Percentiles rank a stretch among this genome's conserved stretches.
Conservation (phyloP, 1,284 basidiomycete species). For the Apiotrichum laibachii region DNA sequence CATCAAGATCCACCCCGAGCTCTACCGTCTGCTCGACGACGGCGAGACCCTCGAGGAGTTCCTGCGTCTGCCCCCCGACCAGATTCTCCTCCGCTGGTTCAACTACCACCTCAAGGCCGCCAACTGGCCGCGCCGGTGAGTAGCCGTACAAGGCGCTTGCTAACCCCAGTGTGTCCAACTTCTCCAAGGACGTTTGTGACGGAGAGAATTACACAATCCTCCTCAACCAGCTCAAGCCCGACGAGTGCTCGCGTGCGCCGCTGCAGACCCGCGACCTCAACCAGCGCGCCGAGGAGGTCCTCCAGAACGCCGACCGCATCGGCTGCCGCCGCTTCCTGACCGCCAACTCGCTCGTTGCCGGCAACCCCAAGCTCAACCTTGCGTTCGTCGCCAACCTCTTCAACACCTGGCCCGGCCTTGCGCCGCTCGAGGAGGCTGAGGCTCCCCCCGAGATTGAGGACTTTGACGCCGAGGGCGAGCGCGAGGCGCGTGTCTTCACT, state of each 20-base stretch:
- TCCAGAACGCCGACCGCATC: constrained; percentile 89
- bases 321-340: constrained; percentile 96
- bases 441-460: constrained; percentile 77
- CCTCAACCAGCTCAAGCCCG: constrained; percentile 90
- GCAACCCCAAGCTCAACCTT: constrained; percentile 97
- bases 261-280: constrained; percentile 80
- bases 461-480: constrained; percentile 97
- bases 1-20: constrained; percentile 95
- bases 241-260: constrained; percentile 87
- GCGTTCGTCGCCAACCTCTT: constrained; percentile 98
- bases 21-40: constrained; percentile 93
- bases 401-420: constrained; percentile 94
- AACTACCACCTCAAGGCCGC: constrained; percentile 98
- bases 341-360: constrained; percentile 81
- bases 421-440: constrained; percentile 83
- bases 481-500: constrained; percentile 95
- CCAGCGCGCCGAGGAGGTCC: constrained; percentile 81
- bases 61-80: constrained; percentile 88
- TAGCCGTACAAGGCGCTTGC: neutral
- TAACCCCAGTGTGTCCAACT: constrained; percentile 80
- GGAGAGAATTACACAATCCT: constrained; percentile 97
- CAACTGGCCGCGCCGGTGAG: constrained; percentile 77
- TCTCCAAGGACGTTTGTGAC: constrained; percentile 90
- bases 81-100: constrained; percentile 95
- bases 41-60: constrained; percentile 96